Evolutionary conservation across 148 eudicot species (phyloP).

Genomic region (Rhododendron williamsianum): DNA sequence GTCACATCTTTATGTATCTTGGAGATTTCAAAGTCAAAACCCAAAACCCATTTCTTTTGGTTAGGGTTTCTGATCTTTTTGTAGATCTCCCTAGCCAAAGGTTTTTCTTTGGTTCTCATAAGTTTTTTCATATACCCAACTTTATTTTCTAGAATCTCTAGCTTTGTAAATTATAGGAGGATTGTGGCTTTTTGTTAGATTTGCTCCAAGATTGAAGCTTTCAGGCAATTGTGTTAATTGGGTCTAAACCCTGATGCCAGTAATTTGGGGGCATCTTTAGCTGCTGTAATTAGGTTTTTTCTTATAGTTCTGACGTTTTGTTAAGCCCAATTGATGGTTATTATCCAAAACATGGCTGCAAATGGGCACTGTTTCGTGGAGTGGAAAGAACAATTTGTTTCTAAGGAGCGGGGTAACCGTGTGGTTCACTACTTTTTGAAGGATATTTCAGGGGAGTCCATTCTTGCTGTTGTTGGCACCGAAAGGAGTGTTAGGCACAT

Average conservation of each 20-base stretch:
- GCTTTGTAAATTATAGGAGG: slow-evolving; percentile 13
- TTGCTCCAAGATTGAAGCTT: background rate
- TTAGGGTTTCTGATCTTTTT: slow-evolving; percentile 4
- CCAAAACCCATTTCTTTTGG: slow-evolving; percentile 7
- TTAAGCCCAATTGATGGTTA: background rate
- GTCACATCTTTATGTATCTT: slow-evolving; percentile 14
- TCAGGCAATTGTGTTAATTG: slow-evolving; percentile 12
- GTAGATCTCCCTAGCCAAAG: slow-evolving; percentile 18
- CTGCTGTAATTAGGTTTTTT: slow-evolving; percentile 5
- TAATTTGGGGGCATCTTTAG: slow-evolving; percentile 10
- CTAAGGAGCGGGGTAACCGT: slow-evolving; percentile 82
- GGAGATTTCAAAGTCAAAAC: slow-evolving; percentile 1
- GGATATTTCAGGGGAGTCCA: slow-evolving; percentile 66
- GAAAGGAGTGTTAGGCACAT: slow-evolving; percentile 99
- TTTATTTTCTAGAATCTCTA: slow-evolving; percentile 1
- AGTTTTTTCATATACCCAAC: slow-evolving; percentile 17
- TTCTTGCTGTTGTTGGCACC: slow-evolving; percentile 91
- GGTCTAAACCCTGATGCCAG: slow-evolving; percentile 10
- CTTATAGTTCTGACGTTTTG: slow-evolving; percentile 15
- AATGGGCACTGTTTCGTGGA: slow-evolving; percentile 65
- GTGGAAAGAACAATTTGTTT: slow-evolving; percentile 94
- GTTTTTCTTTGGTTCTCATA: slow-evolving; percentile 7
- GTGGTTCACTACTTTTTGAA: slow-evolving; percentile 89
- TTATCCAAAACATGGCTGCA: slow-evolving; percentile 34
- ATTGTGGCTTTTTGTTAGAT: background rate